Evolutionary conservation across 83 land plant species (phyloP), one percentile per base, ranked within the genome.

Genomic region (Diphasiastrum complanatum): DNA sequence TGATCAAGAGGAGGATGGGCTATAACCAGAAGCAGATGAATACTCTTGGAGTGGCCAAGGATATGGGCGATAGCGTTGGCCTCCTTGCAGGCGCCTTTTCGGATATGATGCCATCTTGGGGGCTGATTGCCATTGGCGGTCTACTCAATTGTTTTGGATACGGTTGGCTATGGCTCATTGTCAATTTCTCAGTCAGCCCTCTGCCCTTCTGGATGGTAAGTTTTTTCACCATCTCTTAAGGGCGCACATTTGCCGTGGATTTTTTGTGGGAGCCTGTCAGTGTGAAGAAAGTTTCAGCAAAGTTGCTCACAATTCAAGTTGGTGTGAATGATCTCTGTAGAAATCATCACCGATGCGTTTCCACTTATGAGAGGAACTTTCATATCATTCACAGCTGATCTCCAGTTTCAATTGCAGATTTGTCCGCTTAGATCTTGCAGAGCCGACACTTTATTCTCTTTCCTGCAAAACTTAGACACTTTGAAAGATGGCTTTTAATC

Each of bases 1-100:
- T 50, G 5, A 55, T 71, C 8, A 71, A 71, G 51, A 24, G 50
- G 28, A 49, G 43, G 30, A 46, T 71, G 19, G n/a, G 18, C 12
- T 55, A 38, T 33, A 71, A 56, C 54, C 75, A 71, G 69, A 52
- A 38, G 38, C 69, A 71, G 63, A 46, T 68, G n/a, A 46, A 24
- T 22, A 59, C 48, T 5, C 55, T 68, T 6, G 66, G 65, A 2
- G 72, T 68, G 12, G 74, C 74, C 23, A 59, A 58, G n/a, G 73
- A 72, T 26, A 6, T 66, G 33, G 74, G 74, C 0, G 75, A 72
- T 12, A 43, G 53, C 19, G 65, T 47, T 12, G 75, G 75, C 18
- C 5, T 72, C 33, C 26, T 68, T 38, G 75, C 74, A 10, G 75
- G 75, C 14, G 14, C 60, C 22, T 31, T 71, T 0, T 71, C 40